Evolutionary conservation across 257 asterid species (phyloP).

Genomic region (Scutellaria baicalensis): DNA sequence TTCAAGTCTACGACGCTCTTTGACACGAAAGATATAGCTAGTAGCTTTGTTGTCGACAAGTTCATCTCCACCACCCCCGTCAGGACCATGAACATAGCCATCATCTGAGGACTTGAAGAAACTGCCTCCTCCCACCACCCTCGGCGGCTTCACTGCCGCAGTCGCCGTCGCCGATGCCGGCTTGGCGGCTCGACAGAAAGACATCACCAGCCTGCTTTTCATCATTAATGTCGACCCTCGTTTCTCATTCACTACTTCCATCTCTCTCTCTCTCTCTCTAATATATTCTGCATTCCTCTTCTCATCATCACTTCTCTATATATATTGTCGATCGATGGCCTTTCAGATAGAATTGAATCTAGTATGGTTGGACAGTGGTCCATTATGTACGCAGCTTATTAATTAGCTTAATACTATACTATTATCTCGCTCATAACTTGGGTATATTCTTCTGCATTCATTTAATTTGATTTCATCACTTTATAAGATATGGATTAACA

Average conservation of each 20-base stretch:
- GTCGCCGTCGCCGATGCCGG: conserved; percentile 10
- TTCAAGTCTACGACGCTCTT: conserved; percentile 50
- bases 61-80: conserved; percentile 39
- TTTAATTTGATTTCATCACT: conserved; percentile 19
- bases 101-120: conserved; percentile 22
- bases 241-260: conserved; percentile 18
- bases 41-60: conserved; percentile 56
- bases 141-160: conserved; percentile 8
- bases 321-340: neutral
- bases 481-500: conserved; percentile 13
- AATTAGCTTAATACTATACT: neutral
- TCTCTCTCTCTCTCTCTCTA: too few species aligned
- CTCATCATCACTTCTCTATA: neutral
- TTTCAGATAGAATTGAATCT: conserved; percentile 22
- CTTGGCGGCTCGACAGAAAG: conserved; percentile 41
- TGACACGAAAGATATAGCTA: conserved; percentile 49
- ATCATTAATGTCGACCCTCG: conserved; percentile 25
- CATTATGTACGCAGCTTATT: neutral
- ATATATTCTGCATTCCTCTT: neutral
- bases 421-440: neutral
- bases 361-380: conserved; percentile 15
- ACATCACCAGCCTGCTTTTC: conserved; percentile 56
- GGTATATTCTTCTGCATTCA: conserved; percentile 12
- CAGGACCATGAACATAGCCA: conserved; percentile 40
- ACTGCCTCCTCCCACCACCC: conserved; percentile 7